Conservation (phyloP, 495 filamentous ascomycete species). For the Neurospora sp. region DNA sequence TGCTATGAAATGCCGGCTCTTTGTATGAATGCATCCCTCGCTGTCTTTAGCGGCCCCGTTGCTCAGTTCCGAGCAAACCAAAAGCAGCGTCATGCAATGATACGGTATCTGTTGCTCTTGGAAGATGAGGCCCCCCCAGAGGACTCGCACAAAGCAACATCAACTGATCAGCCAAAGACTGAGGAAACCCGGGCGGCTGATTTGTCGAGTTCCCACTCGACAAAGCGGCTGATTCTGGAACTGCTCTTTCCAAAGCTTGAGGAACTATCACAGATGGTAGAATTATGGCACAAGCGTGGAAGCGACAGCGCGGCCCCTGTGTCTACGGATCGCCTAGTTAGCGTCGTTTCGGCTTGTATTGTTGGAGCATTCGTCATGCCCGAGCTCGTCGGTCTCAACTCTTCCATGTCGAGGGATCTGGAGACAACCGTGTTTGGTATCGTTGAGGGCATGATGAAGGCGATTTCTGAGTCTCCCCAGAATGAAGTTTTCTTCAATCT, state of each 20-base stretch:
- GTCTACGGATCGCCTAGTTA: conserved; percentile 36
- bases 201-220: conserved; percentile 28
- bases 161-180: background rate
- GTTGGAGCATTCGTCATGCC: conserved; percentile 32
- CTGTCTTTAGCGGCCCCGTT: conserved; percentile 30
- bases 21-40: conserved; percentile 14
- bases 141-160: background rate
- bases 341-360: conserved; percentile 35
- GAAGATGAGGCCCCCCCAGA: conserved; percentile 9
- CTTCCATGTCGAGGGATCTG: conserved; percentile 30
- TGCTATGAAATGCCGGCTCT: conserved; percentile 29
- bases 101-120: conserved; percentile 34
- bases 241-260: conserved; percentile 37
- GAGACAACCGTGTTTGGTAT: conserved; percentile 24
- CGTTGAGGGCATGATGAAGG: conserved; percentile 23
- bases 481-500: conserved; percentile 26
- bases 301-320: conserved; percentile 30
- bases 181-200: conserved; percentile 16
- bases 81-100: conserved; percentile 10
- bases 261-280: conserved; percentile 28
- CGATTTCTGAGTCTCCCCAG: conserved; percentile 23
- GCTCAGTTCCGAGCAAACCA: conserved; percentile 23
- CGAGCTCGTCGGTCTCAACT: conserved; percentile 28
- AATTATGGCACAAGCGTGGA: conserved; percentile 33
- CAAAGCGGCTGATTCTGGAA: conserved; percentile 39